Conservation (phyloP, 2,329 filamentous ascomycete species). For the Penicillium sp. region DNA sequence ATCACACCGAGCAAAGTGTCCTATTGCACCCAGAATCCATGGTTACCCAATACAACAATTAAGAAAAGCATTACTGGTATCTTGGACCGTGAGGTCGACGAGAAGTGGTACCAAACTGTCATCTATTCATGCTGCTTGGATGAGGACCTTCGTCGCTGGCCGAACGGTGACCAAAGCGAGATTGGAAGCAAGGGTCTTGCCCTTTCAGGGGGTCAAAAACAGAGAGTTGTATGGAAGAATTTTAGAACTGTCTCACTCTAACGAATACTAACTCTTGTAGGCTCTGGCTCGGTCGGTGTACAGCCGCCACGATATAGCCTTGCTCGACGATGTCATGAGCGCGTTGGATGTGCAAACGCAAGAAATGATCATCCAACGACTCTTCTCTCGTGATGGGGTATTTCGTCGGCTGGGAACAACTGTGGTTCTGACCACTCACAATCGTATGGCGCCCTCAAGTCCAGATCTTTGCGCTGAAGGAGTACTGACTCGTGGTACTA, state of each 20-base stretch:
- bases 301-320: constrained; percentile 5
- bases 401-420: constrained; percentile 8
- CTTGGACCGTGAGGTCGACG: background rate
- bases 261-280: constrained; percentile 3
- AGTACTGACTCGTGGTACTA: background rate
- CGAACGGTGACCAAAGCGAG: background rate
- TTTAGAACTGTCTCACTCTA: background rate
- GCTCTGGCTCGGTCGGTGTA: constrained; percentile 22
- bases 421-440: constrained; percentile 13
- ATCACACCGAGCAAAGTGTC: background rate
- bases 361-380: constrained; percentile 1
- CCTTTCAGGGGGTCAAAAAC: background rate
- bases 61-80: background rate
- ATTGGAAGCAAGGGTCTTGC: background rate
- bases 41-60: background rate
- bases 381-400: constrained; percentile 8
- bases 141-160: background rate
- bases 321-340: constrained; percentile 18
- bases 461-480: background rate
- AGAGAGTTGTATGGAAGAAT: constrained; percentile 43
- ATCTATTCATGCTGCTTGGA: background rate
- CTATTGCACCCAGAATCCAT: background rate
- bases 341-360: constrained; percentile 10
- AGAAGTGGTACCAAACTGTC: background rate
- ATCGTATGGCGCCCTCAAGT: background rate